Conservation (phyloP, 1,284 basidiomycete genomes). For the Leccinum fuscescens region DNA sequence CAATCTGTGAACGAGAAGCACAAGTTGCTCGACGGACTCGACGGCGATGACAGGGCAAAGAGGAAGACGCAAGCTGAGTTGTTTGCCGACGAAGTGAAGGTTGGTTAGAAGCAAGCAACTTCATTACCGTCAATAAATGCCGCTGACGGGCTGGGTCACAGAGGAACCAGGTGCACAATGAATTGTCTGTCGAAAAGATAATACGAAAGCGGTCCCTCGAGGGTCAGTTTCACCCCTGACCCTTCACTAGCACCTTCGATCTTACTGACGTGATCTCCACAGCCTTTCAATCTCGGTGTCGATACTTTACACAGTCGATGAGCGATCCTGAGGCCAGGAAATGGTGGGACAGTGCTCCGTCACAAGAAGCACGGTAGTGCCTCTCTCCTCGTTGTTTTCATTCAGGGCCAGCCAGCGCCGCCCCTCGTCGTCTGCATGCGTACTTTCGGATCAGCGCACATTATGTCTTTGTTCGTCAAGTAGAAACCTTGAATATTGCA, state of each 20-base stretch:
- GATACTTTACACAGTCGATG: constrained; percentile 72
- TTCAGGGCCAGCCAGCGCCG: constrained; percentile 17
- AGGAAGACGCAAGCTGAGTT: constrained; percentile 55
- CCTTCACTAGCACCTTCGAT: constrained; percentile 8
- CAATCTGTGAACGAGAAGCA: constrained; percentile 61
- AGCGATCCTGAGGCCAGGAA: constrained; percentile 59
- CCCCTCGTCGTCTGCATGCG: constrained; percentile 13
- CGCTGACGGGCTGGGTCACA: constrained; percentile 37
- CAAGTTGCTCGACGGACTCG: constrained; percentile 41
- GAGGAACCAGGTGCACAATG: constrained; percentile 79
- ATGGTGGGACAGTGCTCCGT: constrained; percentile 67
- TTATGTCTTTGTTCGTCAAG: constrained; percentile 5
- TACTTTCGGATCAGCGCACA: constrained; percentile 13
- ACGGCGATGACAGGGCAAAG: constrained; percentile 44
- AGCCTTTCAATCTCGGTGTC: constrained; percentile 84
- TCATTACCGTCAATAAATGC: constrained; percentile 30
- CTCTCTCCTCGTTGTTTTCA: constrained; percentile 32
- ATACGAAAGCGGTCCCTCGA: constrained; percentile 76
- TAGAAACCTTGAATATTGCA: neutral
- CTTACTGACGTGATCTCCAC: constrained; percentile 19
- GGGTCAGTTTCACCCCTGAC: constrained; percentile 47
- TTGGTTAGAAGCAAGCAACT: constrained; percentile 42
- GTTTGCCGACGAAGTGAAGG: constrained; percentile 76
- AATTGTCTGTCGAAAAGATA: constrained; percentile 77
- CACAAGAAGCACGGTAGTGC: constrained; percentile 35